Percentiles rank a stretch among this genome's conserved stretches.
phyloP scores from a whole-genome alignment of 2,329 filamentous ascomycete genomes.

The Fusarium foetens region DNA sequence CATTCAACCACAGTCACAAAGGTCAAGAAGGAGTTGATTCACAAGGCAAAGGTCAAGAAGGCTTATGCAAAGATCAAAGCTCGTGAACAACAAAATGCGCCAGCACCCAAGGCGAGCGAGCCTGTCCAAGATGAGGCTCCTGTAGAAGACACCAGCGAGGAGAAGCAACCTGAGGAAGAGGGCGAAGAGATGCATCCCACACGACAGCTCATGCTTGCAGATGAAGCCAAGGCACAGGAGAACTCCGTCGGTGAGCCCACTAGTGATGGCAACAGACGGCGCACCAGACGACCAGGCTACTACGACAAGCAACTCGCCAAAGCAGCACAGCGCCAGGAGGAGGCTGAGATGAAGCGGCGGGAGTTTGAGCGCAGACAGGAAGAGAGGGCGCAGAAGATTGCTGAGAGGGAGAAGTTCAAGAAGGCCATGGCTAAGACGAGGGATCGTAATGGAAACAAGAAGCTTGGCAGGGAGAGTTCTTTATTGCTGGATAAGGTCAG shows the following conservation, averaged over 20 bases:
- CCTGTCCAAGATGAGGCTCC: constrained; percentile 25
- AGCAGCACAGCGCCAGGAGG: constrained; percentile 55
- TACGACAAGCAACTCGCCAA: constrained; percentile 72
- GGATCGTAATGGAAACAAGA: constrained; percentile 78
- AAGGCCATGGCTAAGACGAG: constrained; percentile 79
- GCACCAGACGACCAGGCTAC: constrained; percentile 61
- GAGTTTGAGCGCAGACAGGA: constrained; percentile 62
- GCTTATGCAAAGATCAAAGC: constrained; percentile 88
- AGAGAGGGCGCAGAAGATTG: constrained; percentile 72
- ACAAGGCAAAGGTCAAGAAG: constrained; percentile 94
- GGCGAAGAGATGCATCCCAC: constrained; percentile 50
- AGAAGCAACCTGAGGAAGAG: constrained; percentile 29
- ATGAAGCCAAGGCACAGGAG: constrained; percentile 51
- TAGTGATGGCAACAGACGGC: constrained; percentile 49
- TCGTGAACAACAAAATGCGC: constrained; percentile 48
- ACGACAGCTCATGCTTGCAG: constrained; percentile 53
- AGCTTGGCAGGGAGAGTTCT: constrained; percentile 82
- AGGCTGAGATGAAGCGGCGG: constrained; percentile 55
- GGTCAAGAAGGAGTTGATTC: constrained; percentile 88
- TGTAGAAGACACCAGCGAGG: constrained; percentile 24
- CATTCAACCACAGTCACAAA: constrained; percentile 71
- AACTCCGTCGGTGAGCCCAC: constrained; percentile 34
- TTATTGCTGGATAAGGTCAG: constrained; percentile 82
- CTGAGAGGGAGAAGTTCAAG: constrained; percentile 72
- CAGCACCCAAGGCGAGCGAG: constrained; percentile 26